Conservation (phyloP, 108 stramenopile genomes). For the Aurantiochytrium sp. region DNA sequence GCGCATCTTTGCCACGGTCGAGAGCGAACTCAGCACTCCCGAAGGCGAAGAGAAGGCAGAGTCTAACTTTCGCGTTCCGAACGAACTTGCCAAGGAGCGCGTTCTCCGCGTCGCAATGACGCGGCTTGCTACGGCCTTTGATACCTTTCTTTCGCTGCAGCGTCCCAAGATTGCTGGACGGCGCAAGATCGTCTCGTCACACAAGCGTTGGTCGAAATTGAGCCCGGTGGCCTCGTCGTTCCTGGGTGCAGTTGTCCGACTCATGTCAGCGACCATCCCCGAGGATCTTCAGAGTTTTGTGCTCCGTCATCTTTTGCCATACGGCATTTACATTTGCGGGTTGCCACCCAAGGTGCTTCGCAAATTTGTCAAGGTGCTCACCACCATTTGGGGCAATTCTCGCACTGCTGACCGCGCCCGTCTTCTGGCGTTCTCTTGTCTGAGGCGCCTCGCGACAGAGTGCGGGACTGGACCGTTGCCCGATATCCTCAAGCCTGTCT, state of each 20-base stretch:
- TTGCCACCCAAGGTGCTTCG: neutral
- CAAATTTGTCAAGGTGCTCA: neutral
- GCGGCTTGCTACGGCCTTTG: neutral
- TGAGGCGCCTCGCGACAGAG: constrained; percentile 81
- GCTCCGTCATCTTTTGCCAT: neutral
- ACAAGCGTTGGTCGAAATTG: neutral
- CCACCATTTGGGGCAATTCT: constrained; percentile 29
- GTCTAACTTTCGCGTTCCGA: neutral
- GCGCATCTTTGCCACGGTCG: neutral
- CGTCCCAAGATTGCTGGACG: neutral
- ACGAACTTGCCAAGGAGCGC: neutral
- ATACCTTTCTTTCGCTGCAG: neutral
- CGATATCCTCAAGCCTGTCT: constrained; percentile 75
- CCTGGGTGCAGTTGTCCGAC: neutral
- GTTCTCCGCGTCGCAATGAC: neutral
- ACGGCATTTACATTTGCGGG: neutral
- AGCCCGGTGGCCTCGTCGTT: neutral
- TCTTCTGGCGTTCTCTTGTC: constrained; percentile 74
- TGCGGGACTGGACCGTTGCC: constrained; percentile 86
- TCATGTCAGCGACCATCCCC: neutral
- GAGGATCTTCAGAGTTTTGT: neutral
- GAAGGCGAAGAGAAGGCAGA: neutral
- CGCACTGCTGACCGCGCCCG: constrained; percentile 73
- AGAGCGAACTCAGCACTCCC: neutral
- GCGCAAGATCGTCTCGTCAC: neutral